phyloP scores from a whole-genome alignment of 73 alveolate species.

The Tetrahymena elliotti region DNA sequence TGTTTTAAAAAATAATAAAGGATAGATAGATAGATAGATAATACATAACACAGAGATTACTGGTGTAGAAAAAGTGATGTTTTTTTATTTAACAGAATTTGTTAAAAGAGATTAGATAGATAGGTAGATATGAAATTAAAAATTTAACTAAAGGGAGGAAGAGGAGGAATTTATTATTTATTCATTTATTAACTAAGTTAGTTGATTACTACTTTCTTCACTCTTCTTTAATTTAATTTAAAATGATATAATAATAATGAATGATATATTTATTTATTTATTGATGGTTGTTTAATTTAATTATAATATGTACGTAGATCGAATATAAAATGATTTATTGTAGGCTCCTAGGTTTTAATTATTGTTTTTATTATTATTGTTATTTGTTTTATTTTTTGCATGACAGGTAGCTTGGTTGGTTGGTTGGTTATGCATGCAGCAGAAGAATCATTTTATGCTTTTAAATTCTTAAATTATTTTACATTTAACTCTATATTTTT shows the following conservation, averaged over 20 bases:
- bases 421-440: not conserved
- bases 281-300: not conserved
- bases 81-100: not conserved
- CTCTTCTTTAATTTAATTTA: not conserved
- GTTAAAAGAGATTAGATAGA: too few relatives aligned
- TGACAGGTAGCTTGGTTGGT: not conserved
- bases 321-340: too few relatives aligned
- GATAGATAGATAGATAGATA: too few relatives aligned
- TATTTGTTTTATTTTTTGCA: not conserved
- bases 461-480: too few relatives aligned
- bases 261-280: not conserved
- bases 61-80: not conserved
- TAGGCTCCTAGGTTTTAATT: too few relatives aligned
- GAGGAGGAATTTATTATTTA: not conserved
- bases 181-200: too few relatives aligned
- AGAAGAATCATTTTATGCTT: not conserved
- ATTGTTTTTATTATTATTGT: too few relatives aligned
- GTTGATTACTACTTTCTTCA: not conserved
- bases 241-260: not conserved
- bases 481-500: not conserved
- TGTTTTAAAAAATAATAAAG: too few relatives aligned
- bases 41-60: not conserved
- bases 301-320: not conserved
- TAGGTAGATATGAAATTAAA: not conserved
- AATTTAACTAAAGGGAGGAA: not conserved